Evolutionary conservation across 2,329 filamentous ascomycete species (phyloP).

Genomic region (Fusarium udum): DNA sequence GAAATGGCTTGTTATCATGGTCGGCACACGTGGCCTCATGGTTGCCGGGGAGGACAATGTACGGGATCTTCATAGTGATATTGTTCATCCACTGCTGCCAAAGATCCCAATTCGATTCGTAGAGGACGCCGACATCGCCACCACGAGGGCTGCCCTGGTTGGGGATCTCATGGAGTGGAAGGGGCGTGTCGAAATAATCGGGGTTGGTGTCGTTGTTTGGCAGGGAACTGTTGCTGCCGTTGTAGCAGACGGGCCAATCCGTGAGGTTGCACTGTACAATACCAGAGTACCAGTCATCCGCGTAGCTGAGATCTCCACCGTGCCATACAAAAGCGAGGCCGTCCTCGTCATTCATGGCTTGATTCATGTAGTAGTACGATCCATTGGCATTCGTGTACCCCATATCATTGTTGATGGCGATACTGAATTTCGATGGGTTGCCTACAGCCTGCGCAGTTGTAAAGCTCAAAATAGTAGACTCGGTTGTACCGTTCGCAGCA

Average conservation of each 20-base stretch:
- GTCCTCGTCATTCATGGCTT: fast-evolving
- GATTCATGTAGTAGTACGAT: not conserved
- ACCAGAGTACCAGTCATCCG: conserved; percentile 3
- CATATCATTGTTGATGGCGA: not conserved
- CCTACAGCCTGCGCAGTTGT: not conserved
- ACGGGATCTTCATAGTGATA: not conserved
- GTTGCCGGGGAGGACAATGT: not conserved
- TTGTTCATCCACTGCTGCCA: conserved; percentile 12
- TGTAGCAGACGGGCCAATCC: not conserved
- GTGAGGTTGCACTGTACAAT: not conserved
- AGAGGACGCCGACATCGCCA: not conserved
- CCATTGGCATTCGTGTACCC: not conserved
- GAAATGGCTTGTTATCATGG: not conserved
- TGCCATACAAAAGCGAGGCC: not conserved
- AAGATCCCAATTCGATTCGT: conserved; percentile 5
- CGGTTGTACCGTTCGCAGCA: not conserved
- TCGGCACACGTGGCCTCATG: not conserved
- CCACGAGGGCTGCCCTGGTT: not conserved
- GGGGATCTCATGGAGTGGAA: not conserved
- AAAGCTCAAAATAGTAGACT: not conserved
- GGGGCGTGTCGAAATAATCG: not conserved
- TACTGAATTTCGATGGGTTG: not conserved
- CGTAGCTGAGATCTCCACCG: not conserved
- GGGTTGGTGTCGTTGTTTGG: not conserved
- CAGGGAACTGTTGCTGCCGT: not conserved